These are phyloP conservation scores for Larix sibirica DNA, from an alignment of 83 land plant genomes.

Conservation along the genomic window DNA sequence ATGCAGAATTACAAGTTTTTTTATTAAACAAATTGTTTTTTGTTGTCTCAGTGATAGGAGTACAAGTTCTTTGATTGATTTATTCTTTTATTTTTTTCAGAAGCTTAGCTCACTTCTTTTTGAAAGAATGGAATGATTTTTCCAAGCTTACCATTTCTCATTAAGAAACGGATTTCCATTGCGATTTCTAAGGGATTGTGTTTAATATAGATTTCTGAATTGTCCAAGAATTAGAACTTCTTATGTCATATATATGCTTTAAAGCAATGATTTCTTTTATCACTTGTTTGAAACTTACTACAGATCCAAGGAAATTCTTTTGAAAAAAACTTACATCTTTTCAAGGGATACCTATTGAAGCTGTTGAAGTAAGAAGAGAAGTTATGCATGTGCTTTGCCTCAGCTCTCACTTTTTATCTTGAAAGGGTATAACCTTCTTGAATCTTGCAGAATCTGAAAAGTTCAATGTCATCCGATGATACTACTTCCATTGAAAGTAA, in stretches of 20 bases:
- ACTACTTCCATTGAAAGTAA: background rate
- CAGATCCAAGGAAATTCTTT: conserved; percentile 80
- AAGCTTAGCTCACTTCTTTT: no score
- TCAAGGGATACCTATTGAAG: conserved; percentile 45
- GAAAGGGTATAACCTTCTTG: background rate
- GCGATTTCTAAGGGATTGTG: background rate
- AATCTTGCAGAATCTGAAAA: conserved; percentile 17
- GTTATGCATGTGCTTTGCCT: background rate
- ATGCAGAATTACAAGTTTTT: no score
- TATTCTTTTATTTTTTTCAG: no score
- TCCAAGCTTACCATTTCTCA: no score
- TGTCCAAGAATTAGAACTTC: no score
- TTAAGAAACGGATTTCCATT: background rate
- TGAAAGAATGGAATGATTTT: no score
- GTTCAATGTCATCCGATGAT: conserved; percentile 19
- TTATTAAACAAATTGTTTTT: no score
- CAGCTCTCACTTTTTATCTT: background rate
- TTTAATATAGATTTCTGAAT: no score
- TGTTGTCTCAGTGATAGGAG: no score
- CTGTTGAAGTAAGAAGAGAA: conserved; percentile 45
- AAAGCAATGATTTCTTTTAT: background rate
- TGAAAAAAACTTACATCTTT: conserved; percentile 55
- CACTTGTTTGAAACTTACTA: background rate
- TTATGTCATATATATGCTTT: no score
- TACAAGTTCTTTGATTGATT: no score